Conservation (phyloP, 495 filamentous ascomycete species). For the Annulohypoxylon maeteangense region DNA sequence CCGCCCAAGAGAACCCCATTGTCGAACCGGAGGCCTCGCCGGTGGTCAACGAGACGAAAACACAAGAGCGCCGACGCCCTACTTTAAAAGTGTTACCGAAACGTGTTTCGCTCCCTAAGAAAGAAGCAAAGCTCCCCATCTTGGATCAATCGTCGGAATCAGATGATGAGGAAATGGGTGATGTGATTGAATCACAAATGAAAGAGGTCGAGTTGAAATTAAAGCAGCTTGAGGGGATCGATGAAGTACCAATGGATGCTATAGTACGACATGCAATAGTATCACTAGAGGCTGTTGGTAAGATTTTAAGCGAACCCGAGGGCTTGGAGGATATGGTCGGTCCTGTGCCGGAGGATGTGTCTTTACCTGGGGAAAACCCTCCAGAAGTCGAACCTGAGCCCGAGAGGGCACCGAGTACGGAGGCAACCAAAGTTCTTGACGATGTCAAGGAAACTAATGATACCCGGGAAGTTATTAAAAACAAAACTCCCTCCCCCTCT, state of each 20-base stretch:
- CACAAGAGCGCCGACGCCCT: constrained; percentile 25
- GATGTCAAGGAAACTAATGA: constrained; percentile 43
- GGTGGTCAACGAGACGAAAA: constrained; percentile 8
- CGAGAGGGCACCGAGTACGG: constrained; percentile 50
- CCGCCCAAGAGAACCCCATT: neutral
- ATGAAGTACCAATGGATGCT: constrained; percentile 42
- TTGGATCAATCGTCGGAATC: constrained; percentile 56
- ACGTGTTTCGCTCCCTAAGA: constrained; percentile 45
- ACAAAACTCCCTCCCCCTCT: constrained; percentile 39
- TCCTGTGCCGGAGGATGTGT: constrained; percentile 44
- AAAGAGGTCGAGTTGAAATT: constrained; percentile 55
- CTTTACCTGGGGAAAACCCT: constrained; percentile 45
- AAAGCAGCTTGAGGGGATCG: constrained; percentile 48
- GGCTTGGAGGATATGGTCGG: constrained; percentile 49
- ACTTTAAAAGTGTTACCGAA: constrained; percentile 32
- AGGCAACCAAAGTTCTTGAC: constrained; percentile 17
- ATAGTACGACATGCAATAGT: constrained; percentile 49
- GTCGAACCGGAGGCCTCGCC: constrained; percentile 3
- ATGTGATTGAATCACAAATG: constrained; percentile 60
- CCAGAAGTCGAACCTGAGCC: constrained; percentile 53
- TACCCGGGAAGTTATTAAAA: constrained; percentile 32
- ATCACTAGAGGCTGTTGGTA: constrained; percentile 48
- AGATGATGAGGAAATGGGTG: constrained; percentile 64
- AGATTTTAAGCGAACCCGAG: constrained; percentile 50
- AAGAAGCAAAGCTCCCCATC: constrained; percentile 40